phyloP scores from a whole-genome alignment of 768 basidiomycete genomes.

The Leccinum ochraceum region DNA sequence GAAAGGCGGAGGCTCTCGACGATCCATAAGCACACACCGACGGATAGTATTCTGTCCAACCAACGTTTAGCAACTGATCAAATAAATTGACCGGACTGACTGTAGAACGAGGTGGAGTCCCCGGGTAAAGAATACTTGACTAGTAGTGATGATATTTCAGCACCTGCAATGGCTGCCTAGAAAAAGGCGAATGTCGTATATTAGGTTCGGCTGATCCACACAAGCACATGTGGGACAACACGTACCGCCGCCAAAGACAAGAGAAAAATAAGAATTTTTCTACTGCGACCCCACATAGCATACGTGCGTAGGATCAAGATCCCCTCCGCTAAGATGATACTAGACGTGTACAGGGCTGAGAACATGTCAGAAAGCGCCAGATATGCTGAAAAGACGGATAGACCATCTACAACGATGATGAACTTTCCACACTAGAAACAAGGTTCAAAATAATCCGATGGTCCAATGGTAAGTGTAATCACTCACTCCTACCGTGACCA shows the following conservation, averaged over 20 bases:
- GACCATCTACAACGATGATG: slow-evolving; percentile 21
- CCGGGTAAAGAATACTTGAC: slow-evolving; percentile 17
- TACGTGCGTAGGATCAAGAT: slow-evolving; percentile 24
- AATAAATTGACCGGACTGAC: slow-evolving; percentile 13
- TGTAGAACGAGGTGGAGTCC: slow-evolving; percentile 18
- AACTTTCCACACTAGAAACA: slow-evolving; percentile 24
- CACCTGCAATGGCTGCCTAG: slow-evolving; percentile 20
- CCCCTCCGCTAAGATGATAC: slow-evolving; percentile 10
- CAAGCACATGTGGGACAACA: not conserved
- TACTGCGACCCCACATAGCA: slow-evolving; percentile 27
- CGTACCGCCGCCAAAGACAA: slow-evolving; percentile 21
- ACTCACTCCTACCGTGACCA: slow-evolving; percentile 9
- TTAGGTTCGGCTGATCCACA: no score
- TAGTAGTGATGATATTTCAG: not conserved
- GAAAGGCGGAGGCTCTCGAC: slow-evolving; percentile 15
- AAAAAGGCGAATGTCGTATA: not conserved
- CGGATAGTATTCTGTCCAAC: slow-evolving; percentile 19
- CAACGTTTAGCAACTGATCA: not conserved
- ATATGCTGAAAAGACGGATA: not conserved
- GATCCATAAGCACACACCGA: slow-evolving; percentile 19
- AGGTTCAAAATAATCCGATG: not conserved
- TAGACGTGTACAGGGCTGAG: slow-evolving; percentile 16
- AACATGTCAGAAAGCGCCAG: not conserved
- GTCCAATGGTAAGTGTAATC: not conserved
- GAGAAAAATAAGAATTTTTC: slow-evolving; percentile 16